These are phyloP conservation scores for Dendrostoma leiphaemia DNA, from an alignment of 2,329 filamentous ascomycete species.

Conservation along the genomic window DNA sequence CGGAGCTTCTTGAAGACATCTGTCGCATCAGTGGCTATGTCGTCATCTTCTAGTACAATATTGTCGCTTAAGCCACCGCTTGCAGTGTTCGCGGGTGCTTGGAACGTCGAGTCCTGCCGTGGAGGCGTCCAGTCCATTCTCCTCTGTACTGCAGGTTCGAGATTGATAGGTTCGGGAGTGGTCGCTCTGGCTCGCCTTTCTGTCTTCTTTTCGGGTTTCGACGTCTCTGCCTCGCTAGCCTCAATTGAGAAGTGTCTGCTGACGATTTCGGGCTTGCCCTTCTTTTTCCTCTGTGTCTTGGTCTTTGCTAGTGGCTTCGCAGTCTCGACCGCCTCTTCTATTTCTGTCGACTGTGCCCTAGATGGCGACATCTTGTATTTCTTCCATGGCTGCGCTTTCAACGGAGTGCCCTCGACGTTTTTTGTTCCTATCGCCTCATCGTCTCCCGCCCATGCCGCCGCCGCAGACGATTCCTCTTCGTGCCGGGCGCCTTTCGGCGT, in stretches of 20 bases:
- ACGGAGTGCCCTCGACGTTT: constrained; percentile 14
- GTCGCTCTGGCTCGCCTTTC: constrained; percentile 25
- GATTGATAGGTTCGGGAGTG: constrained; percentile 30
- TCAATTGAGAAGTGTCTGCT: constrained; percentile 31
- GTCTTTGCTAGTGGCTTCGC: constrained; percentile 25
- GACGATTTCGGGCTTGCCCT: constrained; percentile 25
- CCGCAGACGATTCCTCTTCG: neutral
- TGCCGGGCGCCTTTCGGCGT: constrained; percentile 2
- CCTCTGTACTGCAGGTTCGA: constrained; percentile 53
- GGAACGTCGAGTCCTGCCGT: constrained; percentile 33
- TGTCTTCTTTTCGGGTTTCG: constrained; percentile 15
- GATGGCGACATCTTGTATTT: constrained; percentile 28
- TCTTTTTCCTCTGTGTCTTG: constrained; percentile 24
- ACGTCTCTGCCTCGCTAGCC: neutral
- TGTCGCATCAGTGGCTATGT: constrained; percentile 11
- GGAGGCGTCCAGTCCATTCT: constrained; percentile 69
- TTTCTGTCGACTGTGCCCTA: neutral
- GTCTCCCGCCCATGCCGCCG: constrained; percentile 12
- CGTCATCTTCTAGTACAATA: neutral
- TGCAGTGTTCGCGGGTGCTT: constrained; percentile 20
- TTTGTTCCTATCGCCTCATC: neutral
- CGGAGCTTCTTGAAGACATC: constrained; percentile 44
- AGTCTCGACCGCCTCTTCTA: neutral
- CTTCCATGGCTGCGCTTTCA: constrained; percentile 33
- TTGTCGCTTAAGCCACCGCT: neutral